Evolutionary conservation across 257 asterid species (phyloP).

Genomic region (Thymus quinquecostatus): DNA sequence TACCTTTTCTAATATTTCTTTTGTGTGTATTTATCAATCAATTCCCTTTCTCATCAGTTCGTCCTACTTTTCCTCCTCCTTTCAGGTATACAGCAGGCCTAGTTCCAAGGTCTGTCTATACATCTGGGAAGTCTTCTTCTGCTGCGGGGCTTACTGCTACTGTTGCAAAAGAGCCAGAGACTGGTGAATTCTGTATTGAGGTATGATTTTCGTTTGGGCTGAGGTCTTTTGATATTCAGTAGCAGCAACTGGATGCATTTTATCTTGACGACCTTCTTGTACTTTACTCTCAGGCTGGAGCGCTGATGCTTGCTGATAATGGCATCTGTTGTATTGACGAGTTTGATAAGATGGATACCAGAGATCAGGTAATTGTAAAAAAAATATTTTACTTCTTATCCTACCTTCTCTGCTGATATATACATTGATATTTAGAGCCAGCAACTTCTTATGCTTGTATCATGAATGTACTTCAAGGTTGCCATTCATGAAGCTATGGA

Average conservation of each 20-base stretch:
- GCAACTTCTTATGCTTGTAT: conserved; percentile 27
- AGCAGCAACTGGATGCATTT: conserved; percentile 11
- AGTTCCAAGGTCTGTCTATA: conserved; percentile 95
- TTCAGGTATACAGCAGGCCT: conserved; percentile 83
- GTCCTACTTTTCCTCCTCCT: background rate
- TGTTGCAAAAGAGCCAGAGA: conserved; percentile 99
- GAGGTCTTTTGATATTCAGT: conserved; percentile 6
- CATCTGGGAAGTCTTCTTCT: conserved; percentile 97
- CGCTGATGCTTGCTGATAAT: conserved; percentile 99
- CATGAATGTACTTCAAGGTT: conserved; percentile 56
- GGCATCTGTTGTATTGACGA: conserved; percentile 98
- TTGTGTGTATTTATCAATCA: background rate
- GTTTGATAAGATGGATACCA: conserved; percentile 96
- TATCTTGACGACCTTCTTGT: background rate
- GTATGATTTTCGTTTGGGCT: conserved; percentile 36
- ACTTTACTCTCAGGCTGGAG: conserved; percentile 79
- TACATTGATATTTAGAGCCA: conserved; percentile 17
- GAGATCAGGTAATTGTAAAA: conserved; percentile 79
- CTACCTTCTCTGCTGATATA: conserved; percentile 1
- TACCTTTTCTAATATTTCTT: conserved; percentile 4
- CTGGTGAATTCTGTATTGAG: conserved; percentile 99
- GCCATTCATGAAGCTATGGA: conserved; percentile 99
- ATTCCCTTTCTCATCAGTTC: conserved; percentile 20
- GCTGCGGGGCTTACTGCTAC: conserved; percentile 99
- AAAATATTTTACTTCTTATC: background rate